Evolutionary conservation across 371 early-diverging fungal species (phyloP).

Genomic region (Lichtheimia corymbifera): DNA sequence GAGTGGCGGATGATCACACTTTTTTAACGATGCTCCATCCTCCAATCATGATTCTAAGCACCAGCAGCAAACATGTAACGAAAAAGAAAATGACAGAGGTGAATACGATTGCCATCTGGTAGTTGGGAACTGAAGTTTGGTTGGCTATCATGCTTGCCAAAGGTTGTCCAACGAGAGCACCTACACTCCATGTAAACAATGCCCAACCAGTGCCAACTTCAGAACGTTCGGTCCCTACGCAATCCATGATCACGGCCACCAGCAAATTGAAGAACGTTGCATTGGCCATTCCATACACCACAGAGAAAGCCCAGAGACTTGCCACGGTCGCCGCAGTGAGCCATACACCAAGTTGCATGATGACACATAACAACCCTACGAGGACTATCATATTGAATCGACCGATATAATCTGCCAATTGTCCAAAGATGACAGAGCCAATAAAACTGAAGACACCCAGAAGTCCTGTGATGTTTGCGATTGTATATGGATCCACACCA

Average conservation of each 20-base stretch:
- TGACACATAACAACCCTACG: conserved; percentile 44
- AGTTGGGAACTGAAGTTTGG: conserved; percentile 10
- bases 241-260: conserved; percentile 46
- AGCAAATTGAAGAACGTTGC: conserved; percentile 54
- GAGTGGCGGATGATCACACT: background rate
- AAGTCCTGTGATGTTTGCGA: conserved; percentile 40
- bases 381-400: conserved; percentile 55
- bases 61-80: conserved; percentile 22
- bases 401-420: conserved; percentile 55
- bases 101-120: conserved; percentile 22
- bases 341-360: conserved; percentile 41
- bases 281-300: conserved; percentile 52
- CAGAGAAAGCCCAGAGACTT: conserved; percentile 39
- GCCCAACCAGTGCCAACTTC: conserved; percentile 54
- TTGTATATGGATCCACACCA: conserved; percentile 33
- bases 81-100: conserved; percentile 23
- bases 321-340: conserved; percentile 40
- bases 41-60: conserved; percentile 26
- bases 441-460: conserved; percentile 50
- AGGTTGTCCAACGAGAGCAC: conserved; percentile 54
- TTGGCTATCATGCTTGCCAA: conserved; percentile 49
- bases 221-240: conserved; percentile 50
- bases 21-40: conserved; percentile 19
- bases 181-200: conserved; percentile 46
- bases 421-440: conserved; percentile 47